Percentiles rank a stretch among this genome's conserved stretches.
phyloP scores from a whole-genome alignment of 495 filamentous ascomycete genomes.

The Hypomontagnella monticulosa region DNA sequence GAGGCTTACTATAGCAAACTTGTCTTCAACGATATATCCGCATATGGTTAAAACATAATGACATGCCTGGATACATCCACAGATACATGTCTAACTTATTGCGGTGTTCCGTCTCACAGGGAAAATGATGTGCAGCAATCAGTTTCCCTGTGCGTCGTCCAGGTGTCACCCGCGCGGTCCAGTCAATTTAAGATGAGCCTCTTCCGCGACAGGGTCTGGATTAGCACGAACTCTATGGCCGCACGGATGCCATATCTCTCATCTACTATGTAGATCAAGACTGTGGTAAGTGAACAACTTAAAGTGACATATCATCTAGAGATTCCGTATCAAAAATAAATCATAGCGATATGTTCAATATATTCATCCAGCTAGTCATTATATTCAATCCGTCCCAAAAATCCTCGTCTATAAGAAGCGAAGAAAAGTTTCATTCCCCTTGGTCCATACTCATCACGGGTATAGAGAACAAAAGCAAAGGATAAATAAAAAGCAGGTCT shows the following conservation, averaged over 20 bases:
- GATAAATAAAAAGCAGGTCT: constrained; percentile 1
- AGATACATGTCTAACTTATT: background rate
- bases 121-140: constrained; percentile 24
- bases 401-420: constrained; percentile 26
- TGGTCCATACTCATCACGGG: constrained; percentile 37
- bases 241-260: constrained; percentile 7
- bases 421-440: constrained; percentile 11
- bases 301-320: no score
- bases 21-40: background rate
- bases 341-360: constrained; percentile 18
- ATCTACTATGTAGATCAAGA: background rate
- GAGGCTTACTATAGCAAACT: background rate
- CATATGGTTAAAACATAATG: background rate
- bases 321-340: background rate
- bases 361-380: constrained; percentile 28
- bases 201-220: constrained; percentile 28
- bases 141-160: constrained; percentile 2
- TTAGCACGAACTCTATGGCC: constrained; percentile 8
- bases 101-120: constrained; percentile 1
- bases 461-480: constrained; percentile 26
- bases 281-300: no score
- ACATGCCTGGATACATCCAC: no score
- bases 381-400: constrained; percentile 16
- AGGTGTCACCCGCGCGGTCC: constrained; percentile 3
- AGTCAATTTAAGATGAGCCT: constrained; percentile 39